Conservation (phyloP, 345 rosid species). For the Citrus medica region DNA sequence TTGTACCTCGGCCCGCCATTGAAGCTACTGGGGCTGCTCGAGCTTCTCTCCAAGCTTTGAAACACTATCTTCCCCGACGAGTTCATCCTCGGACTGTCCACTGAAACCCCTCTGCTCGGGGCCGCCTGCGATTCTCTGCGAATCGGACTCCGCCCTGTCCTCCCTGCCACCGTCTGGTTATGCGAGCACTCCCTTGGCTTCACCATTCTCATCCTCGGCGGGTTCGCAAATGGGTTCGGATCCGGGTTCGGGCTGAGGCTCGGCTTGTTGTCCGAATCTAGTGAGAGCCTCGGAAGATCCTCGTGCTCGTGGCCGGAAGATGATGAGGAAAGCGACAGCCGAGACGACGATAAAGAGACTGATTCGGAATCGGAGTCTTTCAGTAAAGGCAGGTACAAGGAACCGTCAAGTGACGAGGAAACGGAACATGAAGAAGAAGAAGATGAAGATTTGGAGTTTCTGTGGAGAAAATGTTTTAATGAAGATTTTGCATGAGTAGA, state of each 20-base stretch:
- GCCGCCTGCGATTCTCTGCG: conserved; percentile 36
- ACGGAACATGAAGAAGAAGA: conserved; percentile 22
- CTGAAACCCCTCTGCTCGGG: conserved; percentile 61
- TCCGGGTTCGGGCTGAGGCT: conserved; percentile 19
- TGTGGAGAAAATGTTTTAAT: conserved; percentile 59
- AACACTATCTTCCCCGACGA: conserved; percentile 93
- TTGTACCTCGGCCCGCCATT: conserved; percentile 81
- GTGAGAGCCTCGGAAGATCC: conserved; percentile 71
- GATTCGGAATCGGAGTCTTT: conserved; percentile 67
- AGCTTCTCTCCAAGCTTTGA: conserved; percentile 88
- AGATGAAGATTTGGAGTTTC: conserved; percentile 52
- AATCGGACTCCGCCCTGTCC: conserved; percentile 62
- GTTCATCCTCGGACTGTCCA: conserved; percentile 89
- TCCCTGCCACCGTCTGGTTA: conserved; percentile 13
- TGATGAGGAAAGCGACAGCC: conserved; percentile 83
- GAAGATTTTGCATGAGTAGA: conserved; percentile 40
- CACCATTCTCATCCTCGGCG: conserved; percentile 63
- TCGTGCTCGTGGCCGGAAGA: conserved; percentile 91
- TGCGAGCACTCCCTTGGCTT: conserved; percentile 40
- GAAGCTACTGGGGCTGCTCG: conserved; percentile 95
- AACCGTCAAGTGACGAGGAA: conserved; percentile 31
- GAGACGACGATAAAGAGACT: conserved; percentile 66
- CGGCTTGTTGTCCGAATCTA: conserved; percentile 71
- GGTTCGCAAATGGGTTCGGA: conserved; percentile 65
- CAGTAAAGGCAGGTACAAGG: conserved; percentile 60